phyloP scores from a whole-genome alignment of 2,329 filamentous ascomycete species.

The Xylariomycetidae sp. region DNA sequence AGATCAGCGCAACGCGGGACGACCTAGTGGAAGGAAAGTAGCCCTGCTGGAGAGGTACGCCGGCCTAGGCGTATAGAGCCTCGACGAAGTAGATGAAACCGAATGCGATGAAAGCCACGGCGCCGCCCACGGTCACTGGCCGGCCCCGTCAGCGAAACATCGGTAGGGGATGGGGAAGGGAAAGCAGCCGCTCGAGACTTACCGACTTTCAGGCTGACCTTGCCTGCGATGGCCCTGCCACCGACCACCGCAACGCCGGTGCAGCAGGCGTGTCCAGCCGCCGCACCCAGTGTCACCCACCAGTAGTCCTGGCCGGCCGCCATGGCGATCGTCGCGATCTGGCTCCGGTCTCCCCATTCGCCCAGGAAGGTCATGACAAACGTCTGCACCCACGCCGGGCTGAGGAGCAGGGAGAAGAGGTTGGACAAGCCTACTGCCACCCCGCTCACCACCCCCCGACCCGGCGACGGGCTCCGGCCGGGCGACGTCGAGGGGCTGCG shows the following conservation, averaged over 20 bases:
- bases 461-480: constrained; percentile 51
- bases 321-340: constrained; percentile 99
- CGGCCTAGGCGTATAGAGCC: constrained; percentile 52
- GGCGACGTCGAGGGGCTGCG: constrained; percentile 76
- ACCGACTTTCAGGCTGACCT: constrained; percentile 94
- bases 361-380: constrained; percentile 99
- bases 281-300: constrained; percentile 92
- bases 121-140: constrained; percentile 88
- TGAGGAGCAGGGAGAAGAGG: constrained; percentile 78
- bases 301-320: constrained; percentile 97
- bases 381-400: constrained; percentile 96
- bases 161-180: not conserved
- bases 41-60: not conserved
- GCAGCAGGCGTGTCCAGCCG: constrained; percentile 81
- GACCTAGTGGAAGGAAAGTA: not conserved
- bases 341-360: constrained; percentile 95
- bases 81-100: constrained; percentile 88
- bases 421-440: constrained; percentile 62
- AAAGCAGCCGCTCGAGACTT: constrained; percentile 46
- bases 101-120: constrained; percentile 83
- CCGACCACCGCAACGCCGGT: constrained; percentile 89
- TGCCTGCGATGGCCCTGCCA: constrained; percentile 85
- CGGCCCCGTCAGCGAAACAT: constrained; percentile 7
- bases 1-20: constrained; percentile 9
- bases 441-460: constrained; percentile 26